A percentile compares a stretch with the other conserved stretches of the same genome.
These are phyloP conservation scores for Bauhinia variegata DNA, from an alignment of 306 rosid species.

Conservation along the genomic window DNA sequence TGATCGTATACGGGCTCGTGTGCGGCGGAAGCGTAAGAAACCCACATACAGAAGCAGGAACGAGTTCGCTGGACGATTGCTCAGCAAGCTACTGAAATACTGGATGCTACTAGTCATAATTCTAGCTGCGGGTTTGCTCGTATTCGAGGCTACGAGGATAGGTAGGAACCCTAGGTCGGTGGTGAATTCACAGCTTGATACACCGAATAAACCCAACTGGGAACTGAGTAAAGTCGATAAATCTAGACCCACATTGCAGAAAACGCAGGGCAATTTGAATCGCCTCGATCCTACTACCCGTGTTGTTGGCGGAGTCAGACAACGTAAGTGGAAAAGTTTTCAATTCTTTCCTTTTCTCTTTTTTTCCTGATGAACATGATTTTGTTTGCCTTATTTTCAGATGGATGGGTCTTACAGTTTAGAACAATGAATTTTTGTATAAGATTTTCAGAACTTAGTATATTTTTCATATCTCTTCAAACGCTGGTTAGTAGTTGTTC, in stretches of 20 bases:
- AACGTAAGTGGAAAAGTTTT: slow-evolving; percentile 59
- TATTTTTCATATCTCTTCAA: background rate
- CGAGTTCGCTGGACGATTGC: slow-evolving; percentile 45
- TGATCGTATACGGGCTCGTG: slow-evolving; percentile 72
- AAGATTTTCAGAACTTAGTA: too few species aligned
- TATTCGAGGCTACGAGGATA: slow-evolving; percentile 64
- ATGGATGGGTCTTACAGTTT: too few species aligned
- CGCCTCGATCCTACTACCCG: slow-evolving; percentile 75
- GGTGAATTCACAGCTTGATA: slow-evolving; percentile 20
- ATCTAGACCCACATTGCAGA: slow-evolving; percentile 35
- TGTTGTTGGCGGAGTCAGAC: slow-evolving; percentile 70
- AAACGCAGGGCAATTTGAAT: slow-evolving; percentile 63
- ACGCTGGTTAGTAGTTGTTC: background rate
- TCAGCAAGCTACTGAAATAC: slow-evolving; percentile 55
- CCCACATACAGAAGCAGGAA: slow-evolving; percentile 44
- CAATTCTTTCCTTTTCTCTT: background rate
- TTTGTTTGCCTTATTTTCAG: background rate
- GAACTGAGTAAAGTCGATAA: slow-evolving; percentile 22
- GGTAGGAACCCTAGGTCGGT: slow-evolving; percentile 43
- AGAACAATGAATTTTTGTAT: background rate
- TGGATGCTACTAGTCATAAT: slow-evolving; percentile 70
- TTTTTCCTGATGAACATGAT: background rate
- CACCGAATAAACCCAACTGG: slow-evolving; percentile 3
- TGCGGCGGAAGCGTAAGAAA: slow-evolving; percentile 79
- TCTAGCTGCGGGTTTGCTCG: slow-evolving; percentile 58